These are phyloP conservation scores for Yamadazyma laniorum DNA, from an alignment of 805 yeast genomes.

Conservation along the genomic window DNA sequence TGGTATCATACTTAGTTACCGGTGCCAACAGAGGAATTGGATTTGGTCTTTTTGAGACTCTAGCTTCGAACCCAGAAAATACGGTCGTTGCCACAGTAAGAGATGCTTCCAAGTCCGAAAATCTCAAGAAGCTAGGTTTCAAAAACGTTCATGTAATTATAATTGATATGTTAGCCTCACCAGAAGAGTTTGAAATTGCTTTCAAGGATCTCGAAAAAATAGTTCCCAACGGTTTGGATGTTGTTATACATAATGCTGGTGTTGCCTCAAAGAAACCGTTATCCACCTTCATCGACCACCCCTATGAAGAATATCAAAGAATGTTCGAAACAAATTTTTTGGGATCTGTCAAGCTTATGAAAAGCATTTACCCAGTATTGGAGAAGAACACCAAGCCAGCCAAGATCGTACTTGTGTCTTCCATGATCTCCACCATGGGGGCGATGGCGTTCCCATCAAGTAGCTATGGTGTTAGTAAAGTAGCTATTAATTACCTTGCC, in stretches of 20 bases:
- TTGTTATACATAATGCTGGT: slow-evolving; percentile 36
- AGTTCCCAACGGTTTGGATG: slow-evolving; percentile 32
- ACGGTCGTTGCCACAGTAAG: slow-evolving; percentile 22
- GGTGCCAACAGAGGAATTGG: slow-evolving; percentile 47
- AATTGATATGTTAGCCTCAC: slow-evolving; percentile 6
- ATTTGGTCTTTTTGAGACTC: slow-evolving; percentile 23
- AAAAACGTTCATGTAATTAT: slow-evolving; percentile 9
- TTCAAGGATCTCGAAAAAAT: slow-evolving; percentile 10
- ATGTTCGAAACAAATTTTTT: slow-evolving; percentile 1
- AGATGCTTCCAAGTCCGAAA: slow-evolving; percentile 19
- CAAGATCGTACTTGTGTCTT: slow-evolving; percentile 11
- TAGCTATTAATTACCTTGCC: slow-evolving; percentile 28
- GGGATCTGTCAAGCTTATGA: slow-evolving; percentile 2
- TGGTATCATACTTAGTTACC: slow-evolving; percentile 28
- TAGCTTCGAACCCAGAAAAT: slow-evolving; percentile 19
- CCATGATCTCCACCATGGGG: slow-evolving; percentile 10
- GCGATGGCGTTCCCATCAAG: neutral
- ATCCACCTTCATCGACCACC: slow-evolving; percentile 1
- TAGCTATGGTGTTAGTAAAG: slow-evolving; percentile 33
- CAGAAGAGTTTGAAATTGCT: slow-evolving; percentile 11
- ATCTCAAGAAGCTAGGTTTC: slow-evolving; percentile 2
- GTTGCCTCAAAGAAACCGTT: slow-evolving; percentile 1
- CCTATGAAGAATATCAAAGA: neutral
- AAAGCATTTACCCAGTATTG: slow-evolving; percentile 1
- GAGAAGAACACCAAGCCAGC: neutral